Base-by-base conservation (phyloP, 73 alveolate genomes). In the Loxodes magnus region DNA sequence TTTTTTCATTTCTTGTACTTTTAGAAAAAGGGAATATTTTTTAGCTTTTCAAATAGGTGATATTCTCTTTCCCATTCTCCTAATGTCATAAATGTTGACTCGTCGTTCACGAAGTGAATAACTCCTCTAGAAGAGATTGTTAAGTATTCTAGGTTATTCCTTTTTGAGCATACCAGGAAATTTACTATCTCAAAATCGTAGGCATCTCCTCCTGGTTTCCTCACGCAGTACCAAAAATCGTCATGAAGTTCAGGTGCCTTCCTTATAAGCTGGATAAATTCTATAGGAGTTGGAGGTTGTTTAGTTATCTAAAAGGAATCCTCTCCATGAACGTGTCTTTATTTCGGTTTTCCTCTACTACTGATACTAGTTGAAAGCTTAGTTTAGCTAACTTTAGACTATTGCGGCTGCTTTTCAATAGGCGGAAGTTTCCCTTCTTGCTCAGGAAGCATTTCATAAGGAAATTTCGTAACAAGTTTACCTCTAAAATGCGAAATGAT, bases 51-150 rank as follows among this genome's bases (percentile, higher is more conserved):
- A 65, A 39, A 84, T 25, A 84, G 64, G 42, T 64, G 65, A 10
- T 59, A 63, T 55, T 84, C 93, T 51, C 96, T 53, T 64, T 79
- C 88, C 90, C 90, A 84, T 35, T 84, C 96, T 25, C 75, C 80
- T 14, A 84, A 65, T 0, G 90, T 42, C 56, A 74, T 38, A 38
- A 84, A 84, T 19, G 64, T 51, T 4, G 96, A 90, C 7, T 74
- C 83, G 5, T 66, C 84, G 29, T 71, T 68, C 36, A 61, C 49
- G 56, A 84, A 84, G 49, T 84, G 90, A n/a, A 81, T 82, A 29
- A 84, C 64, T 4, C 96, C 96, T 25, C 90, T 66, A 3, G 83
- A 66, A 55, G 81, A 51, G 17, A 84, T 79, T 4, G 96, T 84
- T 84, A 84, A 66, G 62, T 84, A 84, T 50, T 84, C 96, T 3